Percentiles rank a stretch among this genome's conserved stretches.
phyloP scores from a whole-genome alignment of 2,329 filamentous ascomycete species.

The Aureobasidium sp. region DNA sequence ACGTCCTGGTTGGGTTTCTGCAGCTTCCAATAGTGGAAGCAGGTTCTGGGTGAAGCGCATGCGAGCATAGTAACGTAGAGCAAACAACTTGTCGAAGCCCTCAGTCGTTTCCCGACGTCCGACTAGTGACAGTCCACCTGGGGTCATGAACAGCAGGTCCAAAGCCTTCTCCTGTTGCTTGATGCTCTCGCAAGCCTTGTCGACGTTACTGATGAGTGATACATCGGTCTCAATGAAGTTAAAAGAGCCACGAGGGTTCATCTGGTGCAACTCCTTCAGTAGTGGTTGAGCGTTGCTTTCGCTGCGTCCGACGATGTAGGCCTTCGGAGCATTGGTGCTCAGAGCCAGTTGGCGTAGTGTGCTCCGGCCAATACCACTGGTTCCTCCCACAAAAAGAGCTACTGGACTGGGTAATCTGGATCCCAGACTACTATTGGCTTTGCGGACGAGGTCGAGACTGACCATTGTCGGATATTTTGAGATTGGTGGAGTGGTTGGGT shows the following conservation, averaged over 20 bases:
- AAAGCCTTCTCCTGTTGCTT: conserved; percentile 40
- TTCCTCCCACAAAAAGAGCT: conserved; percentile 19
- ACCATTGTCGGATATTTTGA: not conserved
- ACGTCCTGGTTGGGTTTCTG: conserved; percentile 19
- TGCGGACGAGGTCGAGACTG: not conserved
- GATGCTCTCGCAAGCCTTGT: conserved; percentile 45
- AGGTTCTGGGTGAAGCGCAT: conserved; percentile 34
- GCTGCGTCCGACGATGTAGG: conserved; percentile 21
- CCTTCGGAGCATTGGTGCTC: not conserved
- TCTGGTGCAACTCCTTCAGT: not conserved
- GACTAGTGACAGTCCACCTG: conserved; percentile 26
- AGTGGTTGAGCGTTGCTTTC: not conserved
- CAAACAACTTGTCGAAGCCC: conserved; percentile 29
- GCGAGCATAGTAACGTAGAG: conserved; percentile 31
- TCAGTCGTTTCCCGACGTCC: conserved; percentile 27
- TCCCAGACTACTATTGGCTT: not conserved
- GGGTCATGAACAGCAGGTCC: conserved; percentile 47
- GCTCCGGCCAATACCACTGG: conserved; percentile 20
- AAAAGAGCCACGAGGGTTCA: conserved; percentile 22
- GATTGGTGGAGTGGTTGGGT: no score
- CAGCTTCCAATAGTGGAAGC: conserved; percentile 27
- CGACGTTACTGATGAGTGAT: conserved; percentile 42
- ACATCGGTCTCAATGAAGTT: conserved; percentile 43
- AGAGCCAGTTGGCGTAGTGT: conserved; percentile 17
- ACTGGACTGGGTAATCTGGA: conserved; percentile 10